A percentile compares a stretch with the other conserved stretches of the same genome.
Evolutionary conservation across 495 filamentous ascomycete species (phyloP).

Genomic region (Talaromyces adpressus): DNA sequence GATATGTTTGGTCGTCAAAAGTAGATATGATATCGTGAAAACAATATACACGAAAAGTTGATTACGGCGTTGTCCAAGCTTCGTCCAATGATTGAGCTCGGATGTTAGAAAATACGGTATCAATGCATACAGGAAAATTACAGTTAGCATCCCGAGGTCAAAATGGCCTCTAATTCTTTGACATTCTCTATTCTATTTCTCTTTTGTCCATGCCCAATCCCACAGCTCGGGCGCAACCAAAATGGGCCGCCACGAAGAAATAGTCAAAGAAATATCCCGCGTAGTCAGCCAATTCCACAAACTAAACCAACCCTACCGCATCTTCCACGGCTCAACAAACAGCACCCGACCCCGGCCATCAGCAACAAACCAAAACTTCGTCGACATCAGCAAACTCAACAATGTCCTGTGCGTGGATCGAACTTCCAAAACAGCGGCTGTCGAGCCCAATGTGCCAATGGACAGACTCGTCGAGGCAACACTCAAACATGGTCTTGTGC

Average conservation of each 20-base stretch:
- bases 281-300: constrained; percentile 49
- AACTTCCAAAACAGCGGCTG: constrained; percentile 27
- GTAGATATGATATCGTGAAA: neutral
- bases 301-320: constrained; percentile 57
- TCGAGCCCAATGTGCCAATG: constrained; percentile 51
- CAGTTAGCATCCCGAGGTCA: neutral
- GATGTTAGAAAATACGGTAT: neutral
- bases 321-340: constrained; percentile 74
- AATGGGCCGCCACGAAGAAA: constrained; percentile 7
- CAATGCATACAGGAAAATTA: neutral
- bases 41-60: neutral
- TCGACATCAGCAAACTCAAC: constrained; percentile 50
- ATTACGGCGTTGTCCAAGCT: neutral
- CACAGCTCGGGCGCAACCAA: neutral
- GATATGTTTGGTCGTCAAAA: neutral
- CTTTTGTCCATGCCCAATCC: neutral
- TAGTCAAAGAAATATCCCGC: constrained; percentile 7
- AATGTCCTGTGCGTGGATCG: constrained; percentile 48
- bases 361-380: constrained; percentile 32
- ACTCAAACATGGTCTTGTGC: constrained; percentile 32
- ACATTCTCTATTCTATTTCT: neutral
- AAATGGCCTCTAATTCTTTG: neutral
- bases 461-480: constrained; percentile 39
- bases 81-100: neutral
- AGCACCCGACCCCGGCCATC: constrained; percentile 50